Evolutionary conservation across 306 rosid species (phyloP), one percentile per base, ranked within the genome.

Genomic region (Hylodesmum podocarpum): DNA sequence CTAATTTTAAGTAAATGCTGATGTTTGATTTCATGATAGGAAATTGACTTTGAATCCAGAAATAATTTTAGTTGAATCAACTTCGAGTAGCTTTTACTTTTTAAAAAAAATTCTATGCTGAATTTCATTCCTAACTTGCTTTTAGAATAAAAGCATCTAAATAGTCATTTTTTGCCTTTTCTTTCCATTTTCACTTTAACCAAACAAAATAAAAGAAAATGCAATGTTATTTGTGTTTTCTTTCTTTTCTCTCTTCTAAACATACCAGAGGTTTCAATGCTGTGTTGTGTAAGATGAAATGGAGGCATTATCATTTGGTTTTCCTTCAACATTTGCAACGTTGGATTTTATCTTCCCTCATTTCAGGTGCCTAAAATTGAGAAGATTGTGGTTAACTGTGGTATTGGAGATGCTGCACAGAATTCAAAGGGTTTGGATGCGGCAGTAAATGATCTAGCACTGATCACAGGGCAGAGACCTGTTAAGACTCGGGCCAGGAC

Each of bases 331-430:
- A 80, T 68, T 67, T 77, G 86, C 66, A 46, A 75, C 61, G 59
- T 15, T 78, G 66, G 37, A 51, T 29, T 62, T 63, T 54, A 36
- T 50, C 14, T 73, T 80, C 36, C 39, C 15, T 57, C 8, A 28
- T 85, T 39, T 39, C 80, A 93, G 99, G 99, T 95, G 28, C 99
- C 99, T 22, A 92, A 92, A 87, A 66, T 95, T 74, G 86, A 90
- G 80, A 92, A 95, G 92, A 77, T 95, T 53, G 97, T 92, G 73
- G 97, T 95, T 75, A 95, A 95, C 76, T 95, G 97, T 36, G 99
- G 99, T 76, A 89, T 95, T 16, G 99, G 99, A 75, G 99, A 92
- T 70, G 99, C 99, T 41, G 97, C 96, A 53, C 99, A 95, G 54
- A 95, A 95, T 85, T 78, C 99, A 3, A 95, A 95, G 84, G 97